These are phyloP conservation scores for Pythium pectinolyticum DNA, from an alignment of 352 stramenopile genomes.

Conservation along the genomic window DNA sequence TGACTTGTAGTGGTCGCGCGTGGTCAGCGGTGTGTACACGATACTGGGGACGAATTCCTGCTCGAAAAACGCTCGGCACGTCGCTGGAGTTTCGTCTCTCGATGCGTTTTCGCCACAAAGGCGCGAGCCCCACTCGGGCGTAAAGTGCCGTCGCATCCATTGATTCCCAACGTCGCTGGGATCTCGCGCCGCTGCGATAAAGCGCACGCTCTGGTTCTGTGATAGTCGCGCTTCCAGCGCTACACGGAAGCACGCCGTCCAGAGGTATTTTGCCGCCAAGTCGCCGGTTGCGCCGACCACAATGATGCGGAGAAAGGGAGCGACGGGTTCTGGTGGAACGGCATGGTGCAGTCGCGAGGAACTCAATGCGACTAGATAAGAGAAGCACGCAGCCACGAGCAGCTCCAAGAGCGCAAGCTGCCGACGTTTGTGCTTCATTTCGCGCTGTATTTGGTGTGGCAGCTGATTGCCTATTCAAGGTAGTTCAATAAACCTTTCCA, in stretches of 20 bases:
- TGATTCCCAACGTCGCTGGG: slow-evolving; percentile 24
- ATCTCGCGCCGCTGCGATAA: slow-evolving; percentile 50
- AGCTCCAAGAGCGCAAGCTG: background rate
- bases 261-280: slow-evolving; percentile 84
- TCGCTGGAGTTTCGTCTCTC: background rate
- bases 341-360: no score
- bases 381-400: background rate
- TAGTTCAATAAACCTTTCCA: background rate
- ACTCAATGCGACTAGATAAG: background rate
- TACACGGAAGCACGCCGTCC: slow-evolving; percentile 68
- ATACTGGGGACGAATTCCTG: slow-evolving; percentile 40
- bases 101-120: slow-evolving; percentile 33
- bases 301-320: slow-evolving; percentile 41
- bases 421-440: background rate
- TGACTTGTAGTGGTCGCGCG: slow-evolving; percentile 34
- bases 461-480: no score
- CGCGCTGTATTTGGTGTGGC: background rate
- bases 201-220: slow-evolving; percentile 21
- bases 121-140: slow-evolving; percentile 17
- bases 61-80: slow-evolving; percentile 39
- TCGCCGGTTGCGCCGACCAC: slow-evolving; percentile 75
- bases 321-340: background rate
- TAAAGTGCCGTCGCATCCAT: slow-evolving; percentile 47
- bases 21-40: slow-evolving; percentile 45
- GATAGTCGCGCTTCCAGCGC: slow-evolving; percentile 31